Conservation (phyloP, 1,284 basidiomycete genomes). For the Sutorius eximius region DNA sequence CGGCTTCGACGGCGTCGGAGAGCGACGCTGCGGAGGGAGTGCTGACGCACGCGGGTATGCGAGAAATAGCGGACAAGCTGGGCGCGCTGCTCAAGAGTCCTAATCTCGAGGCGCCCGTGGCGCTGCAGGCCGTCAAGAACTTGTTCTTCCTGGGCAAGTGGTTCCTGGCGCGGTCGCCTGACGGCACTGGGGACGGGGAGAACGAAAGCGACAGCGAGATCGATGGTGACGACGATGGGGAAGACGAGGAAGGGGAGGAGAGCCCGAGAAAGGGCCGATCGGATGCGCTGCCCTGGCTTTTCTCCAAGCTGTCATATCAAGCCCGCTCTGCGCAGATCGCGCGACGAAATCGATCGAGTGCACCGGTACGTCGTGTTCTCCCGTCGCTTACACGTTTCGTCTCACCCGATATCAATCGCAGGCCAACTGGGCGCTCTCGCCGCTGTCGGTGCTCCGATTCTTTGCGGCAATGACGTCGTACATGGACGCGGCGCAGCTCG, state of each 20-base stretch:
- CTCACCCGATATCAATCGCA: slow-evolving; percentile 35
- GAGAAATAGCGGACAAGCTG: slow-evolving; percentile 74
- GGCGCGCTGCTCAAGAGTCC: slow-evolving; percentile 83
- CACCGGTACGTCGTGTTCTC: slow-evolving; percentile 37
- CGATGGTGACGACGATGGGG: slow-evolving; percentile 21
- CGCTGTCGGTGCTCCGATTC: slow-evolving; percentile 83
- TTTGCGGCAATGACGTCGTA: slow-evolving; percentile 87
- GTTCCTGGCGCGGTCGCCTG: slow-evolving; percentile 47
- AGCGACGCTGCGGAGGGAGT: slow-evolving; percentile 18
- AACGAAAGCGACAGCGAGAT: slow-evolving; percentile 5
- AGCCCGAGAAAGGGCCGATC: slow-evolving; percentile 34
- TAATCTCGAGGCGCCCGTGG: slow-evolving; percentile 74
- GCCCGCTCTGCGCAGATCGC: slow-evolving; percentile 72
- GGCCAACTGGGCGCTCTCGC: slow-evolving; percentile 77
- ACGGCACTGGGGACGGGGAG: slow-evolving; percentile 10
- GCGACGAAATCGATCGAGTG: slow-evolving; percentile 53
- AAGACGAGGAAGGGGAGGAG: slow-evolving; percentile 20
- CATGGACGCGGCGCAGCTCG: slow-evolving; percentile 59
- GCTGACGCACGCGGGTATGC: slow-evolving; percentile 56
- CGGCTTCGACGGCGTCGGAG: slow-evolving; percentile 35
- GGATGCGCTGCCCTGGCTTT: slow-evolving; percentile 86
- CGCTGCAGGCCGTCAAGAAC: slow-evolving; percentile 92
- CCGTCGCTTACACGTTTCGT: neutral
- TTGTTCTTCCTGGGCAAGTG: slow-evolving; percentile 89
- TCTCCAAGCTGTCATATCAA: slow-evolving; percentile 91